Evolutionary conservation across 2,329 filamentous ascomycete genomes (phyloP).

Genomic region (Pestalotiopsis sp.): DNA sequence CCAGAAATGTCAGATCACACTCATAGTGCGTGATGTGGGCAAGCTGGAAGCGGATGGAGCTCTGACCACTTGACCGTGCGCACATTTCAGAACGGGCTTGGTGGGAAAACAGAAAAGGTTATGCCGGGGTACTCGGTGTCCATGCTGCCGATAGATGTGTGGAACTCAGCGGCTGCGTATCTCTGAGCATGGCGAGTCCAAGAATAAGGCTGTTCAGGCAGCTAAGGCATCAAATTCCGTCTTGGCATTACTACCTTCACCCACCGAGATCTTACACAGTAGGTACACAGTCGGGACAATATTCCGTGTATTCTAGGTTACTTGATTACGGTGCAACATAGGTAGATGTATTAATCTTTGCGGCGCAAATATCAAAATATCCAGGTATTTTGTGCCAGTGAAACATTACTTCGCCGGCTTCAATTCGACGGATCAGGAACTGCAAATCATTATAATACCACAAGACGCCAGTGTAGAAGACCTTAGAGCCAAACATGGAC

Average conservation of each 20-base stretch:
- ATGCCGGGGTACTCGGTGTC: background rate
- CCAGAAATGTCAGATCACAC: too few species aligned
- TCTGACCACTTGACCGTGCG: background rate
- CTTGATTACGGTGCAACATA: too few species aligned
- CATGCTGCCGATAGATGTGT: background rate
- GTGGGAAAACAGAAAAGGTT: background rate
- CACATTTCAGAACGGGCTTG: slow-evolving; percentile 13
- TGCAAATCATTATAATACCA: too few species aligned
- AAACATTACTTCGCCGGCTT: too few species aligned
- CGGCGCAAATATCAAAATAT: too few species aligned
- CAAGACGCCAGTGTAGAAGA: too few species aligned
- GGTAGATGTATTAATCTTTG: too few species aligned
- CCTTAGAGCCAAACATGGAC: too few species aligned
- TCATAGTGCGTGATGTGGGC: too few species aligned
- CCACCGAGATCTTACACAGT: slow-evolving; percentile 1
- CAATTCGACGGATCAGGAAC: too few species aligned
- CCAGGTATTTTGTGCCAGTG: too few species aligned
- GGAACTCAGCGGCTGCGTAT: slow-evolving; percentile 17
- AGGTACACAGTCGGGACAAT: background rate
- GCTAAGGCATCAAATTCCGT: slow-evolving; percentile 12
- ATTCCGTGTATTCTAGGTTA: background rate
- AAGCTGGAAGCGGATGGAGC: too few species aligned
- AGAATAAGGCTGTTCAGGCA: slow-evolving; percentile 15
- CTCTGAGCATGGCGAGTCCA: slow-evolving; percentile 20
- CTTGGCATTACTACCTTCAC: slow-evolving; percentile 13